Base-by-base conservation (phyloP, 441 rosid genomes). In the Euphorbia schlechtendalii region DNA sequence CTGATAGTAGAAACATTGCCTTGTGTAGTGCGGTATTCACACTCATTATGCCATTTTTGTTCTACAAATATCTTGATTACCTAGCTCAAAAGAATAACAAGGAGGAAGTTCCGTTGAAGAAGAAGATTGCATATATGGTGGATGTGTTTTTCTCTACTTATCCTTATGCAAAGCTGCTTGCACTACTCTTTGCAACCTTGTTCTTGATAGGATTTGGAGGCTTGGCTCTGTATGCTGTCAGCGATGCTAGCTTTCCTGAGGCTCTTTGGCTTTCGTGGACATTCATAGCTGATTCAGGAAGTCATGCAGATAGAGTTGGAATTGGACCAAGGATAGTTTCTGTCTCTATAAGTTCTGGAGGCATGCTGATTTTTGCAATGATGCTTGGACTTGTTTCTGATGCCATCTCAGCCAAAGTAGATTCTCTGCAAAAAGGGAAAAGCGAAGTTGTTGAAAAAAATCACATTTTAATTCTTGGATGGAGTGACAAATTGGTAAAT, bases 341-440 rank as follows among this genome's bases (percentile, higher is more conserved):
- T 25, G 88, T 92, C 65, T 88, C 89, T 67, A 80, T 92, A 72
- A 92, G 90, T 72, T 85, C 92, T 30, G 95, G 98, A 73, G 98
- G 95, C 56, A 92, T 92, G 98, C 73, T 92, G 76, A 83, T 92
- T 71, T 89, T 87, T 67, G 95, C 95, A 17, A 92, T 86, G 88
- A 92, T 92, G 98, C 95, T 89, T 70, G 98, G 98, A 61, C 95
- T 92, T 59, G 86, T 89, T 69, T 89, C 95, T 7, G 96, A 92
- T 82, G 93, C 95, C 60, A 89, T 92, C 73, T 82, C 98, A 20
- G 95, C 87, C 77, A 92, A 86, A 84, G 95, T 89, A 40, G 98
- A 92, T 86, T 92, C 96, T 5, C 64, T 87, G 70, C 69, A 87
- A 71, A 92, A 92, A 78, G 98, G 98, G 67, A 89, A 87, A 72